These are phyloP conservation scores for Talaromyces sp. DNA, from an alignment of 2,329 filamentous ascomycete genomes.

Conservation along the genomic window DNA sequence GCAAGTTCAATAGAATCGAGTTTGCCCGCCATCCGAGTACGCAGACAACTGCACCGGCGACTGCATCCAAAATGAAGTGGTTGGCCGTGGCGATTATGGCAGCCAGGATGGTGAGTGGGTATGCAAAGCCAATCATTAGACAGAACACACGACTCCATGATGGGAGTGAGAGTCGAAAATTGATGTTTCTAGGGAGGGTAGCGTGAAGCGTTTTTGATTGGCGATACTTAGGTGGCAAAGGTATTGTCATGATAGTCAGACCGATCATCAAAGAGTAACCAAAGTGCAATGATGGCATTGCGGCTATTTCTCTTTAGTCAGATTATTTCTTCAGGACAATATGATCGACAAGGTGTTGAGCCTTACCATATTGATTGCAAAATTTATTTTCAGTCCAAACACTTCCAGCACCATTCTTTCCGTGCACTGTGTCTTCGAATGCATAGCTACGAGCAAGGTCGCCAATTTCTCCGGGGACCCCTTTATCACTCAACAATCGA, in stretches of 20 bases:
- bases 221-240: conserved; percentile 52
- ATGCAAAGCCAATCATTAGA: conserved; percentile 53
- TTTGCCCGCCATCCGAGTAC: conserved; percentile 58
- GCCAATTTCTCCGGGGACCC: conserved; percentile 53
- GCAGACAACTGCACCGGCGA: conserved; percentile 64
- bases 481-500: conserved; percentile 50
- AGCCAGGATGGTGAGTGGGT: conserved; percentile 61
- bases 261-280: conserved; percentile 71
- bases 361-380: conserved; percentile 67
- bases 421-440: conserved; percentile 58
- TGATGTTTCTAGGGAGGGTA: conserved; percentile 17
- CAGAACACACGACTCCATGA: conserved; percentile 50
- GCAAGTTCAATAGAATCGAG: conserved; percentile 55
- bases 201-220: conserved; percentile 33
- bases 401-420: conserved; percentile 56
- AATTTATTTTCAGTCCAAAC: conserved; percentile 70
- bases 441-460: conserved; percentile 56
- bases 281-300: conserved; percentile 73
- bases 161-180: conserved; percentile 36
- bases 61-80: conserved; percentile 67
- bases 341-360: not conserved
- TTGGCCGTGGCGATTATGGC: conserved; percentile 70
- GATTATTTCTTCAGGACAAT: not conserved
- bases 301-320: conserved; percentile 42
- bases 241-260: conserved; percentile 63